phyloP scores from a whole-genome alignment of 495 filamentous ascomycete species.

The Daldinia grandis region DNA sequence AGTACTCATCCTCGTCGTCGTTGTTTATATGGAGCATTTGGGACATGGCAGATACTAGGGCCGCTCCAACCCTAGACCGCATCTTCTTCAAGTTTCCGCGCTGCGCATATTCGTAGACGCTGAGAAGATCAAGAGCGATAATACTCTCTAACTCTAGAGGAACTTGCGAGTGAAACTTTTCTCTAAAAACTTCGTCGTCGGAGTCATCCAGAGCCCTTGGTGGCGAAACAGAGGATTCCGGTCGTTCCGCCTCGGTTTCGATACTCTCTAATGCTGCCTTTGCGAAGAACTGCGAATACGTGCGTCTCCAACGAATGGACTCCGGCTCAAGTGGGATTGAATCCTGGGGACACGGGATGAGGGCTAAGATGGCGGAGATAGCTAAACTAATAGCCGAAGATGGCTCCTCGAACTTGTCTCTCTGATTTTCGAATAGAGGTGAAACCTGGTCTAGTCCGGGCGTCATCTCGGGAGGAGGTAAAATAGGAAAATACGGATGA shows the following conservation, averaged over 20 bases:
- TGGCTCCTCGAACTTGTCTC: conserved; percentile 57
- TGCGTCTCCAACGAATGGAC: conserved; percentile 60
- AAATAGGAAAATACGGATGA: conserved; percentile 66
- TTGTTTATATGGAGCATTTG: conserved; percentile 59
- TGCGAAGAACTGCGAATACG: conserved; percentile 64
- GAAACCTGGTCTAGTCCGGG: conserved; percentile 56
- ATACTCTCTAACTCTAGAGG: conserved; percentile 64
- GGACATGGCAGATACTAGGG: conserved; percentile 62
- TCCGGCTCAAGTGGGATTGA: conserved; percentile 54
- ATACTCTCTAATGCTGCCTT: conserved; percentile 62
- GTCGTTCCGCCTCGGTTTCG: conserved; percentile 65
- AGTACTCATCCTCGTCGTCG: conserved; percentile 57
- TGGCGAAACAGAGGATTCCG: conserved; percentile 62
- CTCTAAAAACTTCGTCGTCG: conserved; percentile 54
- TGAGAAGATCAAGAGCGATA: conserved; percentile 64
- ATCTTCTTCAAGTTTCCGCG: conserved; percentile 69
- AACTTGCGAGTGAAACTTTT: conserved; percentile 59
- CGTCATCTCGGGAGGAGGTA: conserved; percentile 60
- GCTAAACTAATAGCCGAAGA: conserved; percentile 63
- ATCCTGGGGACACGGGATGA: conserved; percentile 64
- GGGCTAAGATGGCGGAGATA: conserved; percentile 62
- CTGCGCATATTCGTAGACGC: conserved; percentile 68
- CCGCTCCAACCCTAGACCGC: conserved; percentile 66
- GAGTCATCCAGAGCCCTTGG: conserved; percentile 59
- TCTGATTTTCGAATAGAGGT: conserved; percentile 52